Evolutionary conservation across 176 grass and related monocot genomes (phyloP).

Genomic region (Triticum urartu): DNA sequence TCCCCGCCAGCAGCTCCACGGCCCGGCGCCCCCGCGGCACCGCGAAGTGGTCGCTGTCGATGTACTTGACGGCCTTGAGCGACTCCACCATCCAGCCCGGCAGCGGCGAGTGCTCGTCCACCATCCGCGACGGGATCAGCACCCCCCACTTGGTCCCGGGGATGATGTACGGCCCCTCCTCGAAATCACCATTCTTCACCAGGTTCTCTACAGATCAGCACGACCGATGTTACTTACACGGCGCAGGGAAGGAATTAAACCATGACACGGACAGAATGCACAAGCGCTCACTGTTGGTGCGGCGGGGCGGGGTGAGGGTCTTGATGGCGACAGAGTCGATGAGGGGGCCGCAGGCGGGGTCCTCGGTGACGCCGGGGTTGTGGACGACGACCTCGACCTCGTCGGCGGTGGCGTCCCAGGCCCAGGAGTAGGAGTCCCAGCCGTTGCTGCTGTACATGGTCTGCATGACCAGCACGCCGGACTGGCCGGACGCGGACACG

Average conservation of each 20-base stretch:
- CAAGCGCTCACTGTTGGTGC: conserved; percentile 54
- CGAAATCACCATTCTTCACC: conserved; percentile 85
- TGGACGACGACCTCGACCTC: conserved; percentile 65
- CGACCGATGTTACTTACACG: background rate
- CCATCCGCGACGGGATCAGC: conserved; percentile 55
- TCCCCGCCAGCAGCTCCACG: conserved; percentile 79
- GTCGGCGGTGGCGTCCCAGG: conserved; percentile 50
- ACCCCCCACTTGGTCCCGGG: conserved; percentile 81
- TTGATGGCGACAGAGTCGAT: conserved; percentile 82
- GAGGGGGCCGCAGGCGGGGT: conserved; percentile 83
- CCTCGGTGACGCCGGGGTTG: conserved; percentile 70
- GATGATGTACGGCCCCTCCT: conserved; percentile 87
- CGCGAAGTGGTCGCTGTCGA: conserved; percentile 69
- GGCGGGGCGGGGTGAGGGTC: conserved; percentile 49
- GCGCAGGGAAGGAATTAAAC: background rate
- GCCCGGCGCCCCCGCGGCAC: conserved; percentile 61
- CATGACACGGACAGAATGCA: background rate
- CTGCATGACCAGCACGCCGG: conserved; percentile 59
- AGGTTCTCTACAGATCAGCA: conserved; percentile 48
- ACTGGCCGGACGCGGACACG: conserved; percentile 70
- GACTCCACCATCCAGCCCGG: conserved; percentile 91
- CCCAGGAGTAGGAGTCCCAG: conserved; percentile 94
- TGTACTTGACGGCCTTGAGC: conserved; percentile 81
- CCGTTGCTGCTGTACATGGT: conserved; percentile 97
- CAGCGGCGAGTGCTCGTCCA: conserved; percentile 76